Evolutionary conservation across 495 filamentous ascomycete genomes (phyloP).

Genomic region (Aspergillus avenaceus): DNA sequence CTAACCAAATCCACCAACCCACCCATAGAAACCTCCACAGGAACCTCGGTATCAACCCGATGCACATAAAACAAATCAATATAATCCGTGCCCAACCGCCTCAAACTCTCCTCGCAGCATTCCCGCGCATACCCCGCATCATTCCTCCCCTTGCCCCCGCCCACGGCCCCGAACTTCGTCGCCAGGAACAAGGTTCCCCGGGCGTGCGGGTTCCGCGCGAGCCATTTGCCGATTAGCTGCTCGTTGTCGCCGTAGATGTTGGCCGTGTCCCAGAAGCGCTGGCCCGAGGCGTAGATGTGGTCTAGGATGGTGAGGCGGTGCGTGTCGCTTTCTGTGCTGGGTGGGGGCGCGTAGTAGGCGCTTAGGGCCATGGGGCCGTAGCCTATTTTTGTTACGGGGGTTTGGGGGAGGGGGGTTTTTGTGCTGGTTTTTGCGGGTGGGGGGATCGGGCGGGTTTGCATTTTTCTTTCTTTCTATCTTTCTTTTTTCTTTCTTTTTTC

Average conservation of each 20-base stretch:
- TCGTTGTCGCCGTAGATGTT: constrained; percentile 37
- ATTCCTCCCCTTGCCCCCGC: constrained; percentile 26
- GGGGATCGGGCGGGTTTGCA: neutral
- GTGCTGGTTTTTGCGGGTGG: neutral
- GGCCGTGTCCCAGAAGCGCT: constrained; percentile 11
- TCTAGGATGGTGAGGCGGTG: constrained; percentile 14
- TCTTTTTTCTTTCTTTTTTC: neutral
- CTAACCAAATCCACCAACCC: constrained; percentile 45
- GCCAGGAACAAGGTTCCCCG: constrained; percentile 52
- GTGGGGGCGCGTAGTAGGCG: neutral
- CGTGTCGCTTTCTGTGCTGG: constrained; percentile 25
- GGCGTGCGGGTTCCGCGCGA: constrained; percentile 43
- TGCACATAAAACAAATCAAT: constrained; percentile 45
- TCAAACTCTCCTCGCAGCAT: constrained; percentile 41
- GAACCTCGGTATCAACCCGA: constrained; percentile 34
- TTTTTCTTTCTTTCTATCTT: neutral
- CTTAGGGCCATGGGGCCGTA: neutral
- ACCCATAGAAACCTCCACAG: constrained; percentile 46
- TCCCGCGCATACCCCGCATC: constrained; percentile 41
- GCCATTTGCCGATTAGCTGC: constrained; percentile 54
- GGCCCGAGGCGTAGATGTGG: neutral
- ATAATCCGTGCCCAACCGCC: constrained; percentile 33
- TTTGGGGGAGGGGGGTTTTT: neutral
- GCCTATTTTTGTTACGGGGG: neutral
- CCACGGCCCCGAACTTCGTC: constrained; percentile 44